Evolutionary conservation across 306 rosid species (phyloP).

Genomic region (Malus asiatica): DNA sequence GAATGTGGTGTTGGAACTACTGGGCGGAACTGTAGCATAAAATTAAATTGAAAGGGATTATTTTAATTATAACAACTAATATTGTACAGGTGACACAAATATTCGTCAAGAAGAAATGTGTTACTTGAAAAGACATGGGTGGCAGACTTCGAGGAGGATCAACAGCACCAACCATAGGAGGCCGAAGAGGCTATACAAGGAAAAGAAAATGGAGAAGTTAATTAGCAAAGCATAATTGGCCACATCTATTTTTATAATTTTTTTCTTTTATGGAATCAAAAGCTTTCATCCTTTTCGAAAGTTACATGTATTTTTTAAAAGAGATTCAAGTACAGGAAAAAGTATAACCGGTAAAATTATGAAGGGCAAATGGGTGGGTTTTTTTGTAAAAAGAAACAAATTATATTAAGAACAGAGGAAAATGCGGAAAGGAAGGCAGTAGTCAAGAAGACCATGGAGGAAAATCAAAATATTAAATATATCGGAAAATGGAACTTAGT

Average conservation of each 20-base stretch:
- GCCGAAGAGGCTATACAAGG: constrained; percentile 58
- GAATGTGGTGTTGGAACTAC: constrained; percentile 56
- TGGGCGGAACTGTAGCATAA: constrained; percentile 61
- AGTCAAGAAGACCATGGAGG: too few species aligned
- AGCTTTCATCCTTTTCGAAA: background rate
- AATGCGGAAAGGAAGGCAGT: too few species aligned
- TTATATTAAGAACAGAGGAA: too few species aligned
- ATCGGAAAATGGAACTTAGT: background rate
- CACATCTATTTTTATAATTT: background rate
- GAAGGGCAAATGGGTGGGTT: background rate
- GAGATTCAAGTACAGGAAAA: background rate
- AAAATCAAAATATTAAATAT: background rate
- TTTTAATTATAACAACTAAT: background rate
- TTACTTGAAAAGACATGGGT: constrained; percentile 73
- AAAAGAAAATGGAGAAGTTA: background rate
- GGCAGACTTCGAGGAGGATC: constrained; percentile 71
- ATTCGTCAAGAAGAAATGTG: constrained; percentile 9
- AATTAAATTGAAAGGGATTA: background rate
- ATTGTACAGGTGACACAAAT: background rate
- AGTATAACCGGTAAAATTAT: background rate
- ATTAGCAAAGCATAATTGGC: background rate
- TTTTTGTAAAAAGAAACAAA: too few species aligned
- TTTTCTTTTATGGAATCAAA: background rate
- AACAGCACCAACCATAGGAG: constrained; percentile 57
- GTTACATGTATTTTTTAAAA: background rate